These are phyloP conservation scores for Coemansia sp. DNA, from an alignment of 192 early-diverging fungal genomes.

Conservation along the genomic window DNA sequence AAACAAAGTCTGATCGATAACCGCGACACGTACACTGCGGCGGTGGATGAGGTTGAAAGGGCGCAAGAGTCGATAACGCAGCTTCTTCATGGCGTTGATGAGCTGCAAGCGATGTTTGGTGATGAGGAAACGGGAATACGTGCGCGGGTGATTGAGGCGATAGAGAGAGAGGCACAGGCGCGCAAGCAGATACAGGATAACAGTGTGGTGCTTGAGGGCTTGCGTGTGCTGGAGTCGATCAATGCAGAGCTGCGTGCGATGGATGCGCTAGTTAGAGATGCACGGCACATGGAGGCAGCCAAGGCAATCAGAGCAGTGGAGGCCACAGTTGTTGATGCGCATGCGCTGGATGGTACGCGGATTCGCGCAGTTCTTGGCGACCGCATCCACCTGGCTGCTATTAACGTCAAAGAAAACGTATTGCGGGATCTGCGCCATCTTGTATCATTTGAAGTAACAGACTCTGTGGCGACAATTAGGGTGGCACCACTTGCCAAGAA, in stretches of 20 bases:
- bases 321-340: background rate
- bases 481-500: background rate
- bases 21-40: constrained; percentile 6
- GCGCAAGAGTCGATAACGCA: constrained; percentile 12
- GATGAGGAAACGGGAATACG: constrained; percentile 29
- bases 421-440: background rate
- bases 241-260: constrained; percentile 5
- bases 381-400: constrained; percentile 12
- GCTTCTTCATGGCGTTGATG: constrained; percentile 31
- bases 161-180: constrained; percentile 2
- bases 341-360: constrained; percentile 15
- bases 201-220: constrained; percentile 11
- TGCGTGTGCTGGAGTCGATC: constrained; percentile 17
- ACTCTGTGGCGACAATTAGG: background rate
- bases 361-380: constrained; percentile 8
- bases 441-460: constrained; percentile 7
- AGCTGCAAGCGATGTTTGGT: constrained; percentile 29
- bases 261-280: constrained; percentile 11
- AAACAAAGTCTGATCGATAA: constrained; percentile 5
- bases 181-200: constrained; percentile 8
- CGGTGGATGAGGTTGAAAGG: constrained; percentile 5
- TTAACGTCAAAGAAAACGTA: constrained; percentile 21
- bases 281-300: constrained; percentile 13
- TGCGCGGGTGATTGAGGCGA: constrained; percentile 21
- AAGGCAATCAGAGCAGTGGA: constrained; percentile 9